phyloP scores from a whole-genome alignment of 1,284 basidiomycete species.

The Coniferiporia sulphurascens region DNA sequence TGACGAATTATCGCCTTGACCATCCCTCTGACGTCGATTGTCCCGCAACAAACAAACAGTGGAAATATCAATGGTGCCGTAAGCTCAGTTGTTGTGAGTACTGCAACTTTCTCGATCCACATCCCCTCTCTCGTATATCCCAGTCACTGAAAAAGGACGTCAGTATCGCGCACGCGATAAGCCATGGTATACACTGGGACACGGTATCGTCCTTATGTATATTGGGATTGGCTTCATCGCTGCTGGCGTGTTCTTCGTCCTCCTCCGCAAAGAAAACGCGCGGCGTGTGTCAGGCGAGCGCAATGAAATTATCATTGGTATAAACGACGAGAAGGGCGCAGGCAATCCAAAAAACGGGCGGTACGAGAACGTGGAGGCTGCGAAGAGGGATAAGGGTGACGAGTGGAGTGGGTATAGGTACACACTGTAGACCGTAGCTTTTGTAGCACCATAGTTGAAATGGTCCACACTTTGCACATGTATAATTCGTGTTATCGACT shows the following conservation, averaged over 20 bases:
- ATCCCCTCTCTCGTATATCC: slow-evolving; percentile 1
- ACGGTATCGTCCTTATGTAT: slow-evolving; percentile 65
- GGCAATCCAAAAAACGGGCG: slow-evolving; percentile 29
- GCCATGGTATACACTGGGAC: slow-evolving; percentile 69
- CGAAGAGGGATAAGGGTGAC: slow-evolving; percentile 54
- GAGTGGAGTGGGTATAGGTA: slow-evolving; percentile 58
- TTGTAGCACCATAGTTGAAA: neutral
- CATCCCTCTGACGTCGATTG: neutral
- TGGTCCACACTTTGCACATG: neutral
- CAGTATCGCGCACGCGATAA: slow-evolving; percentile 61
- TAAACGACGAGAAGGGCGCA: slow-evolving; percentile 24
- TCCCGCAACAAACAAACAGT: slow-evolving; percentile 32
- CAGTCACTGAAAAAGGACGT: neutral
- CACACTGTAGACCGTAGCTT: slow-evolving; percentile 22
- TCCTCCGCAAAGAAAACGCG: slow-evolving; percentile 56
- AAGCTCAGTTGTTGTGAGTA: slow-evolving; percentile 62
- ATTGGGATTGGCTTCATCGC: slow-evolving; percentile 58
- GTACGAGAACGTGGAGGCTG: slow-evolving; percentile 44
- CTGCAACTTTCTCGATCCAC: neutral
- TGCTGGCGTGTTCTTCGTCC: slow-evolving; percentile 41
- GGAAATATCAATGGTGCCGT: slow-evolving; percentile 70
- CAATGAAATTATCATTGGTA: slow-evolving; percentile 60
- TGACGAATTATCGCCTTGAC: neutral
- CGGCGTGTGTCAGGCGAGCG: slow-evolving; percentile 58
- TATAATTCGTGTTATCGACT: too few species aligned